phyloP scores from a whole-genome alignment of 768 basidiomycete species.

The Suillus weaverae region DNA sequence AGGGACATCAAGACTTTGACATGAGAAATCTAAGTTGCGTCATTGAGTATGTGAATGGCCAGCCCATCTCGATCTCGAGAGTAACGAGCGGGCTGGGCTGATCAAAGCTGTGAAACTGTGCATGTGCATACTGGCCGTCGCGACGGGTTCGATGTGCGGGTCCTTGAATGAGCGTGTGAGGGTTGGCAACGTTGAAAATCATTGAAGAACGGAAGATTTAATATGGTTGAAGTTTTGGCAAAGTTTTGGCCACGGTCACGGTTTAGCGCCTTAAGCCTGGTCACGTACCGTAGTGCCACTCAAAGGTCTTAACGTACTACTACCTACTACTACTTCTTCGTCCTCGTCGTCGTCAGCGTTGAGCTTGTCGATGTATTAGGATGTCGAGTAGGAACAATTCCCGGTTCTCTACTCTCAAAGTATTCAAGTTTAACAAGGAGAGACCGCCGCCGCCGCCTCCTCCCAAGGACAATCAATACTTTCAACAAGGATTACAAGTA shows the following conservation, averaged over 20 bases:
- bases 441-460: conserved; percentile 57
- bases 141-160: neutral
- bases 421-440: conserved; percentile 40
- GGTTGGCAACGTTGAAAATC: neutral
- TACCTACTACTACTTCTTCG: neutral
- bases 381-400: conserved; percentile 29
- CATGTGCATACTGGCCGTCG: neutral
- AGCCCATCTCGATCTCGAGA: too few species aligned
- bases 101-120: neutral
- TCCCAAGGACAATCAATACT: conserved; percentile 61
- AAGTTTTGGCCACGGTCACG: conserved; percentile 1
- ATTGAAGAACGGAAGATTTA: neutral
- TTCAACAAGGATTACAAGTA: conserved; percentile 15
- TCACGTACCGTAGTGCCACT: conserved; percentile 1
- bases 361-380: neutral
- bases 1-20: neutral
- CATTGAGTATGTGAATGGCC: neutral
- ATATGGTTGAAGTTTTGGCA: too few species aligned
- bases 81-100: neutral
- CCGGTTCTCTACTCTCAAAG: conserved; percentile 41
- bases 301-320: conserved; percentile 2
- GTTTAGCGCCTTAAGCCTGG: neutral
- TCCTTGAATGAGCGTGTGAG: neutral
- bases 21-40: neutral
- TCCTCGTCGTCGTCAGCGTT: neutral